Evolutionary conservation across 192 early-diverging fungal species (phyloP).

Genomic region (Backusella westeae): DNA sequence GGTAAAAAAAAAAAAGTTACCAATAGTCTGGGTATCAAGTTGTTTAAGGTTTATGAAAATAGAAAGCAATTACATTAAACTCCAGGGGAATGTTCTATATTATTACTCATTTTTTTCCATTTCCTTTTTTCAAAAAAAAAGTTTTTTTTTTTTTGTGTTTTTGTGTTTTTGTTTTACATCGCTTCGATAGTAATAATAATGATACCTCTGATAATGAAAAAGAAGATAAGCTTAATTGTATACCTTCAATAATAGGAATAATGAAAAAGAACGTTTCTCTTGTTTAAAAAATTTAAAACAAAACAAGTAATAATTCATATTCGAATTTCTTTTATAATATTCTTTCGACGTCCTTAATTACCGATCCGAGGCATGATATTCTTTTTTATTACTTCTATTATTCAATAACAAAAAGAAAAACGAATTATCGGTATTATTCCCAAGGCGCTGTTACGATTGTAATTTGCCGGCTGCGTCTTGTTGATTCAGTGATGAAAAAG

Average conservation of each 20-base stretch:
- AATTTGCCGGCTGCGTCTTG: background rate
- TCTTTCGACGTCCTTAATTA: background rate
- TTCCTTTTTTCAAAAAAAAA: background rate
- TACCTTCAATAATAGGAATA: background rate
- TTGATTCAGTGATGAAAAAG: background rate
- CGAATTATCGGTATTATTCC: background rate
- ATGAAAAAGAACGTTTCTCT: background rate
- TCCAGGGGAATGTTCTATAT: background rate
- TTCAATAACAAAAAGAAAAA: background rate
- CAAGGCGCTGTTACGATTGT: background rate
- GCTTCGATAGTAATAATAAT: background rate
- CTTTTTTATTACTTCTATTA: background rate
- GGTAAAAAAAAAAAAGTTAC: background rate
- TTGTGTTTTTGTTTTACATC: background rate
- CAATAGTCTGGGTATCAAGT: background rate
- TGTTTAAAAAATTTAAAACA: background rate
- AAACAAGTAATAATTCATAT: background rate
- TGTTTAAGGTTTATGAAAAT: background rate
- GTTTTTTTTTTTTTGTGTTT: background rate
- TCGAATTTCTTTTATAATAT: background rate
- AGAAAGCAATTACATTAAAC: background rate
- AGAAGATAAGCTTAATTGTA: background rate
- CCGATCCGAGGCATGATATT: background rate
- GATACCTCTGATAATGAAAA: background rate
- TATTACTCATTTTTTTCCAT: background rate